A percentile compares a stretch with the other conserved stretches of the same genome.
Conservation (phyloP, 23 red algal genomes). For the Gracilariopsis chorda region DNA sequence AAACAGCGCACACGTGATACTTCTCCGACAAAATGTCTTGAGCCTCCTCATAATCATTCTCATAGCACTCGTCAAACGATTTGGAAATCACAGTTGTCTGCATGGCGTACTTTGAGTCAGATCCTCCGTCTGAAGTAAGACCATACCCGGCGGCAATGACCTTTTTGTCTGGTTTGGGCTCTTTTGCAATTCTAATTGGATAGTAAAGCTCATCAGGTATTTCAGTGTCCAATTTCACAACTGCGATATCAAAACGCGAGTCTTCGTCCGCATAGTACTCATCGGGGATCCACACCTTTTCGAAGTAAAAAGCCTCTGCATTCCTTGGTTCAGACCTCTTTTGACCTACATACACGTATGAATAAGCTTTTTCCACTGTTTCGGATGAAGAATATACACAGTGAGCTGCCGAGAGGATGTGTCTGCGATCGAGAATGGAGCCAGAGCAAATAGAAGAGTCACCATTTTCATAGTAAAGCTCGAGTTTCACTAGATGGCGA, state of each 20-base stretch:
- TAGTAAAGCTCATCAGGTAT: conserved; percentile 10
- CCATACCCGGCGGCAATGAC: conserved; percentile 44
- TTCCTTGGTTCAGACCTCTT: not conserved
- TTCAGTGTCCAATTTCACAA: not conserved
- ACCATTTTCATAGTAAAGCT: not conserved
- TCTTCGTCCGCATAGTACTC: not conserved
- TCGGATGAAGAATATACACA: not conserved
- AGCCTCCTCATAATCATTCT: not conserved
- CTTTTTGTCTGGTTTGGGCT: conserved; percentile 3
- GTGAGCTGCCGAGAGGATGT: conserved; percentile 39
- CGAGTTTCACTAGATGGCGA: conserved; percentile 6
- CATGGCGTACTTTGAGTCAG: conserved; percentile 15
- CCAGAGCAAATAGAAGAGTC: not conserved
- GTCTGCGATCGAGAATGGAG: not conserved
- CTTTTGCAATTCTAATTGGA: not conserved
- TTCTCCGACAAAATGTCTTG: not conserved
- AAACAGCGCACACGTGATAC: conserved; percentile 27
- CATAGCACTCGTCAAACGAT: not conserved
- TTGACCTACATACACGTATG: conserved; percentile 20
- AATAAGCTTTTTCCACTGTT: not conserved
- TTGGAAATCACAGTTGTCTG: not conserved
- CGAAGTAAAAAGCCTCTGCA: conserved; percentile 15
- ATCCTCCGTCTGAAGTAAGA: not conserved
- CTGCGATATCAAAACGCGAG: conserved; percentile 5
- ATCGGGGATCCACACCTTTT: not conserved